These are phyloP conservation scores for Melanogaster broomeanus DNA, from an alignment of 768 basidiomycete species.

Conservation along the genomic window DNA sequence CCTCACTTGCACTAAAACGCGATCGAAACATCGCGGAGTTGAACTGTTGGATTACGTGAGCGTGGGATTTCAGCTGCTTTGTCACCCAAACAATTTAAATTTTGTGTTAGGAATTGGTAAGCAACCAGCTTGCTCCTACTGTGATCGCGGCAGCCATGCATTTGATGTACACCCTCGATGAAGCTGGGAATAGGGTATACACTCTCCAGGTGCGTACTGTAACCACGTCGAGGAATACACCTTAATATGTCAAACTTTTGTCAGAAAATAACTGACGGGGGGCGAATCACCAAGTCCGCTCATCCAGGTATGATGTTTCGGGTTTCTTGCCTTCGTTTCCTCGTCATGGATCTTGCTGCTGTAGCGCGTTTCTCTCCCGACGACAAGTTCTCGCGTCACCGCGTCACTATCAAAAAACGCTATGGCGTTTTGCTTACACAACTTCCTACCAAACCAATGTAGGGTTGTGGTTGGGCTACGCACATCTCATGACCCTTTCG, in stretches of 20 bases:
- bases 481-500: no score
- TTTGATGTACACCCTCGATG: constrained; percentile 92
- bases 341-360: background rate
- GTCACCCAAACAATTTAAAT: no score
- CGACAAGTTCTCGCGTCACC: constrained; percentile 98
- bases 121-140: no score
- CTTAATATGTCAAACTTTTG: constrained; percentile 6
- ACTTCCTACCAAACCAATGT: constrained; percentile 86
- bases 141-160: constrained; percentile 71
- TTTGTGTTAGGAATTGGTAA: no score
- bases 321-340: background rate
- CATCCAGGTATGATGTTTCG: constrained; percentile 76
- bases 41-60: background rate
- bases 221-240: background rate
- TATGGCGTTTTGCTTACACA: constrained; percentile 89
- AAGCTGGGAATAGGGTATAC: constrained; percentile 79
- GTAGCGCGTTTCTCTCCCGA: constrained; percentile 97
- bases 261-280: constrained; percentile 83
- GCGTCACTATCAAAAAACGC: constrained; percentile 96
- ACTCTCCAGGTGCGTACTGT: constrained; percentile 78
- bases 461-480: constrained; percentile 20
- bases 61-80: constrained; percentile 4
- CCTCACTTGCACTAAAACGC: background rate
- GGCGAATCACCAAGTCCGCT: constrained; percentile 90
- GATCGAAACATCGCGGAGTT: background rate